Conservation (phyloP, 2,329 filamentous ascomycete species). For the Penicillium sp. region DNA sequence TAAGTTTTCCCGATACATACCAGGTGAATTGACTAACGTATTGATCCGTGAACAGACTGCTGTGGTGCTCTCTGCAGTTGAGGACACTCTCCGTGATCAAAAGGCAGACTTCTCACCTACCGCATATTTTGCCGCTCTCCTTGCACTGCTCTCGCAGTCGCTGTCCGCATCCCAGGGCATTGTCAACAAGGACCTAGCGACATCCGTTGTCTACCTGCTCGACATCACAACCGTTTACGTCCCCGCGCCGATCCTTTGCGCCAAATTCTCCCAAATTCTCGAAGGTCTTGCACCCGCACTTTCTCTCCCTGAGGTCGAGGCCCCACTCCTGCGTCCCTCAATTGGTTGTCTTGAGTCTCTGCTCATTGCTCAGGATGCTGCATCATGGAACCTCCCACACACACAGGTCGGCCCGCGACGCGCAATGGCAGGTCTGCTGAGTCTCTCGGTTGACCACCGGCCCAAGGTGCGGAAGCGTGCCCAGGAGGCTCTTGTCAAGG, state of each 20-base stretch:
- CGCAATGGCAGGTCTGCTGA: constrained; percentile 81
- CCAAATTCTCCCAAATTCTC: constrained; percentile 93
- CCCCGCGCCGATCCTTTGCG: constrained; percentile 80
- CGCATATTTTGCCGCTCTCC: constrained; percentile 91
- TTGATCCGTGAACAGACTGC: constrained; percentile 41
- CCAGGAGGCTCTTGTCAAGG: constrained; percentile 79
- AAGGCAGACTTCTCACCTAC: constrained; percentile 80
- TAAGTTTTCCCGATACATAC: constrained; percentile 42
- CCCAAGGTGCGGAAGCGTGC: constrained; percentile 94
- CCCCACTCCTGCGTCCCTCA: constrained; percentile 78
- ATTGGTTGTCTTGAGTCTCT: constrained; percentile 94
- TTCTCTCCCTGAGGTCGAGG: constrained; percentile 75
- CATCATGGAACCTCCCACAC: constrained; percentile 82
- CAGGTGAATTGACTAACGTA: constrained; percentile 7
- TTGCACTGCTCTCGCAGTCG: constrained; percentile 80
- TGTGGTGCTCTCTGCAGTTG: constrained; percentile 84
- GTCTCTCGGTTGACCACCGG: constrained; percentile 77
- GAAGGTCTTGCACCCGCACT: constrained; percentile 80
- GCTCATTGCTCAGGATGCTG: constrained; percentile 79
- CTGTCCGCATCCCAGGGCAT: constrained; percentile 61
- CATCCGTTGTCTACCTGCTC: constrained; percentile 90
- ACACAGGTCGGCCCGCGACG: constrained; percentile 81
- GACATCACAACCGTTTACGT: constrained; percentile 85
- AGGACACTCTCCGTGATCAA: constrained; percentile 87
- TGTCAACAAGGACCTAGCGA: constrained; percentile 76